phyloP scores from a whole-genome alignment of 108 stramenopile species.

The Nannochloropsis gaditana region DNA sequence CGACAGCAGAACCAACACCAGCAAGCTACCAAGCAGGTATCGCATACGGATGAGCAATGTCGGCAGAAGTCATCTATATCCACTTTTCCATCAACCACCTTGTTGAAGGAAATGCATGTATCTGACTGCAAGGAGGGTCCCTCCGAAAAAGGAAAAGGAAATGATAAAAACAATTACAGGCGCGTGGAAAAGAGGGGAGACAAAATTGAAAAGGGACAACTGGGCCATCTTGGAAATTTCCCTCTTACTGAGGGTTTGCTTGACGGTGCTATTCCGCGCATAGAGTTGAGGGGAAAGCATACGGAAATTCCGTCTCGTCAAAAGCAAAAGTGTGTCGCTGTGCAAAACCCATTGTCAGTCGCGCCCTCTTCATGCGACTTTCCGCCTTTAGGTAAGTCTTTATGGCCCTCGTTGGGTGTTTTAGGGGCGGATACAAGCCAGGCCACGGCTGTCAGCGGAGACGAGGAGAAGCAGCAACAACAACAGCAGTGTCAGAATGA shows the following conservation, averaged over 20 bases:
- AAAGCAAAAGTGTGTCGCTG: no score
- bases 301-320: no score
- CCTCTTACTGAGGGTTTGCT: no score
- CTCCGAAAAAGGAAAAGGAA: not conserved
- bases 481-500: not conserved
- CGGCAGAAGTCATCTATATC: not conserved
- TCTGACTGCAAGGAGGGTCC: not conserved
- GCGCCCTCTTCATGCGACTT: no score
- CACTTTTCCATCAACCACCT: not conserved
- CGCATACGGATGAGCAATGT: not conserved
- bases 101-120: not conserved
- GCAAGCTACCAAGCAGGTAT: not conserved
- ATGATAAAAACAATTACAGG: not conserved
- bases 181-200: not conserved
- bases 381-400: not conserved
- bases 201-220: not conserved
- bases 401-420: not conserved
- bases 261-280: no score
- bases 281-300: no score
- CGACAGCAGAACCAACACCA: not conserved
- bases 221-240: no score
- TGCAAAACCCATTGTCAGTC: no score
- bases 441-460: not conserved
- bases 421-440: not conserved
- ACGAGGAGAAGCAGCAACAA: not conserved